Base-by-base conservation (phyloP, 768 basidiomycete genomes). In the Sporobolomyces roseus region DNA sequence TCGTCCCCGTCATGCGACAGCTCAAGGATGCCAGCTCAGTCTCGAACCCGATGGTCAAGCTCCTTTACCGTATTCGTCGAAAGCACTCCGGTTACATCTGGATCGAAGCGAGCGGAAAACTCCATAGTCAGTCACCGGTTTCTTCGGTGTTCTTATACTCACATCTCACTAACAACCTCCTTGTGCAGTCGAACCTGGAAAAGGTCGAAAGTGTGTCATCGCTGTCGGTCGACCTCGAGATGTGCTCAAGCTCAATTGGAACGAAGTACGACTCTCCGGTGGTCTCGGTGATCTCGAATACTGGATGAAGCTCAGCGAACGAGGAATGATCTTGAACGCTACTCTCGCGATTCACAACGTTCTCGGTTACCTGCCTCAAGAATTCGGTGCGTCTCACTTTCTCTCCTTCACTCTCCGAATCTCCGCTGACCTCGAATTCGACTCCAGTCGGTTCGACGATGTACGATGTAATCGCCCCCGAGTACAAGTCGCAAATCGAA, bases 1-100 rank as follows among this genome's bases (percentile, higher is more conserved):
- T 93, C 45, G 88, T 94, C 1, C 93, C 91, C 0, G 84, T 93
- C 72, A 89, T 90, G 85, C 85, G 93, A 35, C 91, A 93, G 80
- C 82, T 96, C 73, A 97, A 96, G 72, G 80, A 82, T 38, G 56
- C 71, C n/a, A 59, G 58, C 46, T 73, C 68, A 25, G 49, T 63
- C 29, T 35, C 63, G 7, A 65, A 66, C 51, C 63, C 72, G 12
- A 80, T 83, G 1, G 90, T 96, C 51, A 88, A 91, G 76, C 81
- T 97, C 14, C 84, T 96, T 50, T 97, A 91, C 81, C 83, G 94
- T 3, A 89, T 90, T 17, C 82, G 83, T 41, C 84, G 87, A 12
- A 91, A 89, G 77, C 74, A 78, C 50, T 85, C 73, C 56, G 81
- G 81, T 6, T 93, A 88, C 79, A 83, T 92, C 25, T 99, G 94